Percentiles rank a stretch among this genome's conserved stretches.
Evolutionary conservation across 805 yeast genomes (phyloP).

Genomic region (Suhomyces xylopsoci): DNA sequence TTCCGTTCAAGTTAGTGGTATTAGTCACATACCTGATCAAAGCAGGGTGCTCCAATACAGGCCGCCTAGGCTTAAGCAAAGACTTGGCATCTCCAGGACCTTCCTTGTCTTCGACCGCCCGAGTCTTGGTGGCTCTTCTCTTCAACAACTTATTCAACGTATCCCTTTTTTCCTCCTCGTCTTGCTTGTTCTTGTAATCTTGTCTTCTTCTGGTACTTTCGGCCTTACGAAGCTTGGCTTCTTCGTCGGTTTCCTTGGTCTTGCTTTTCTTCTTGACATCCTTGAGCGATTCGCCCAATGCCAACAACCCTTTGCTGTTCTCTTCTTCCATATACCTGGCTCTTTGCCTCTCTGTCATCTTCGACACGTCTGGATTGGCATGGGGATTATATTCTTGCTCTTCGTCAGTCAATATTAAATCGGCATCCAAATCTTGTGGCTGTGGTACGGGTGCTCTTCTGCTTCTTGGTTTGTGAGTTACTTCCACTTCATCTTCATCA

Average conservation of each 20-base stretch:
- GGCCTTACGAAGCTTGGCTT: conserved; percentile 72
- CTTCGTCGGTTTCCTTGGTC: conserved; percentile 74
- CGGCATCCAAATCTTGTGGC: conserved; percentile 34
- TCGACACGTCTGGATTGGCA: conserved; percentile 40
- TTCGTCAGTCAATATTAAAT: conserved; percentile 36
- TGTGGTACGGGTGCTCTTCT: conserved; percentile 13
- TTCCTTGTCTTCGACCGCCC: conserved; percentile 38
- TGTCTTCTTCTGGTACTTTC: conserved; percentile 88
- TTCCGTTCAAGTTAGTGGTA: conserved; percentile 6
- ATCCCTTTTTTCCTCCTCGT: conserved; percentile 91
- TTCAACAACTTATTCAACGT: conserved; percentile 82
- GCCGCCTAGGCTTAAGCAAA: conserved; percentile 38
- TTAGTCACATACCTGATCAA: conserved; percentile 40
- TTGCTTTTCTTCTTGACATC: conserved; percentile 43
- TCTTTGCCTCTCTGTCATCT: conserved; percentile 57
- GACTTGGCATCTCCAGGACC: conserved; percentile 17
- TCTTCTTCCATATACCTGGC: conserved; percentile 40
- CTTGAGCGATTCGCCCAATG: conserved; percentile 24
- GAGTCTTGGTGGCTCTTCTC: conserved; percentile 74
- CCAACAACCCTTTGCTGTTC: conserved; percentile 21
- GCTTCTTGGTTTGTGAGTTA: neutral
- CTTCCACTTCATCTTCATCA: conserved; percentile 12
- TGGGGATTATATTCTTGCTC: conserved; percentile 44
- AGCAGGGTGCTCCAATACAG: conserved; percentile 44
- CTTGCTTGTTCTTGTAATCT: conserved; percentile 73